Evolutionary conservation across 371 early-diverging fungal species (phyloP), one percentile per base, ranked within the genome.

Genomic region (Lichtheimia ornata): DNA sequence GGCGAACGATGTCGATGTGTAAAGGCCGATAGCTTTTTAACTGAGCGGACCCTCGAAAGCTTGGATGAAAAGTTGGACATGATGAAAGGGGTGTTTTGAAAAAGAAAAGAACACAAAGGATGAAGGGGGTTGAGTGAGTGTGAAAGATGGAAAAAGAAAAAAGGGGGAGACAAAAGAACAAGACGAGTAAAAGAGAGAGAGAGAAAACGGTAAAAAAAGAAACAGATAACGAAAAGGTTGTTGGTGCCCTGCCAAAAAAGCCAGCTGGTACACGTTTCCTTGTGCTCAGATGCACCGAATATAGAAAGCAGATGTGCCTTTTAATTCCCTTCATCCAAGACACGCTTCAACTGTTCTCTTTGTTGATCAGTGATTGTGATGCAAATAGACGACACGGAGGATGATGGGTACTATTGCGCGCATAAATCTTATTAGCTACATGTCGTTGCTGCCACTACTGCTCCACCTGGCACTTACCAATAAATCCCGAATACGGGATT

Each of bases 191-290:
- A n/a, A n/a, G n/a, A n/a, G n/a, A n/a, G n/a, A n/a, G 24, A 51
- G 47, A 51, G 62, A 44, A 40, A 54, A 56, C 11, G 35, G 35
- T 55, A 56, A 55, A 54, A 41, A 58, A 25, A 22, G 58, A 53
- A 52, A 52, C 18, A 58, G 58, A 41, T 22, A 53, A 47, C 27
- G 35, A 35, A 56, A 55, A 50, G 50, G 15, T 51, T 54, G 61
- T 51, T 69, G 73, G 56, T 61, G 59, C 61, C 68, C 68, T 67
- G 71, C 71, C 71, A 70, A 70, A 74, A 62, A 65, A 67, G 73
- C 58, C 63, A 43, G 45, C 53, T 53, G 58, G 58, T 58, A 61
- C 71, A 73, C 71, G 71, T 73, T 70, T 62, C 58, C 43, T 43
- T 61, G 53, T 59, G 25, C 27, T 40, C 59, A 59, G 25, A 42